phyloP scores from a whole-genome alignment of 352 stramenopile genomes.

The Phytopythium oedochilum region DNA sequence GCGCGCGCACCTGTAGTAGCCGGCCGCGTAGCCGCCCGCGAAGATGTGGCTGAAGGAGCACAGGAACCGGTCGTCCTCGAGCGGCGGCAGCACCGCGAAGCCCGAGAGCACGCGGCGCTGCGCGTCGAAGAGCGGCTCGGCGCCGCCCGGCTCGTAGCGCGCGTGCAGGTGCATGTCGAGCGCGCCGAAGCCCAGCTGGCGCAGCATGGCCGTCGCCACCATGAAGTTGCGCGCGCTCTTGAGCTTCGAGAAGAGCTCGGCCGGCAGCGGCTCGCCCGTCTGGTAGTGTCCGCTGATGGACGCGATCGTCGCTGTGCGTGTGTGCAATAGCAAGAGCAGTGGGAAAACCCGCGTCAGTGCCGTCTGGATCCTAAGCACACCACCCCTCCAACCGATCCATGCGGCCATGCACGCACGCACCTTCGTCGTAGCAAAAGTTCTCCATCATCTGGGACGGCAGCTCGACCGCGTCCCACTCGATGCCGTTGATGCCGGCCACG shows the following conservation, averaged over 20 bases:
- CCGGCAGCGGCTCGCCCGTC: conserved; percentile 88
- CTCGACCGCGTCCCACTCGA: conserved; percentile 99
- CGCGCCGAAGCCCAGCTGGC: conserved; percentile 94
- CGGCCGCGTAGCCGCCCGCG: conserved; percentile 95
- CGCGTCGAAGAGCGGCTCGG: conserved; percentile 92
- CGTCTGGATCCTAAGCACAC: too few species aligned
- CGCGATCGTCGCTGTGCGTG: conserved; percentile 69
- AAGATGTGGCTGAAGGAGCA: conserved; percentile 99
- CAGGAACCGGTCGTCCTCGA: conserved; percentile 96
- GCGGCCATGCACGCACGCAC: conserved; percentile 17
- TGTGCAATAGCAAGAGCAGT: too few species aligned
- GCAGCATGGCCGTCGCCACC: conserved; percentile 92
- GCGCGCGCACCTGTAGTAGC: conserved; percentile 91
- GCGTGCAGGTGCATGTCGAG: conserved; percentile 85
- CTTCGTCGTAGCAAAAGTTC: conserved; percentile 97
- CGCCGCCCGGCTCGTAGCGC: conserved; percentile 39
- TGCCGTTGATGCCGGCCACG: conserved; percentile 95
- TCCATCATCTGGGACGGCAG: conserved; percentile 99
- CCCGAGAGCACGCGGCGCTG: conserved; percentile 86
- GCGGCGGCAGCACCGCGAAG: conserved; percentile 85
- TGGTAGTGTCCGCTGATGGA: conserved; percentile 82
- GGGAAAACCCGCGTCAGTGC: too few species aligned
- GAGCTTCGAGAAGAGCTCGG: conserved; percentile 96
- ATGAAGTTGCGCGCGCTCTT: conserved; percentile 94
- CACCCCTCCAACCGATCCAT: too few species aligned